A percentile compares a stretch with the other conserved stretches of the same genome.
phyloP scores from a whole-genome alignment of 1,284 basidiomycete species.

The Malassezia slooffiae region DNA sequence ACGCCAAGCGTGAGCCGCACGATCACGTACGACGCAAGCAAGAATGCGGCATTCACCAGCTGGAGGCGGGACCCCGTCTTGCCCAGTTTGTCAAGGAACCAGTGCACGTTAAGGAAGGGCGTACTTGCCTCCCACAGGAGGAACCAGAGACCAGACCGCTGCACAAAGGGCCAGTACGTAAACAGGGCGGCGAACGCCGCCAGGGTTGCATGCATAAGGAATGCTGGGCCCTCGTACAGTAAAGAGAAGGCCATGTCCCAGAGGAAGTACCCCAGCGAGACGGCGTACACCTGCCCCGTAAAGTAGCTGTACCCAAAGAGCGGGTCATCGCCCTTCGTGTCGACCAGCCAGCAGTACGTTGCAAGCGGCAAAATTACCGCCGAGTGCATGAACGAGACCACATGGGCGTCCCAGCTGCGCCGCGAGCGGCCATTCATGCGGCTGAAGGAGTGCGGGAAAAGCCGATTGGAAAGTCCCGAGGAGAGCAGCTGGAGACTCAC shows the following conservation, averaged over 20 bases:
- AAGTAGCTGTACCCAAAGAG: constrained; percentile 40
- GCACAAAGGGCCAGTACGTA: constrained; percentile 45
- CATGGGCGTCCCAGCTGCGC: constrained; percentile 47
- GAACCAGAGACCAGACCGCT: constrained; percentile 46
- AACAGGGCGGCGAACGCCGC: constrained; percentile 39
- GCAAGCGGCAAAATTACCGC: constrained; percentile 30
- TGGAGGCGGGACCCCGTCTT: constrained; percentile 44
- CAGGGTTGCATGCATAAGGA: constrained; percentile 46
- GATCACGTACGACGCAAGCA: constrained; percentile 40
- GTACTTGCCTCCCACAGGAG: constrained; percentile 46
- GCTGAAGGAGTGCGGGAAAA: constrained; percentile 41
- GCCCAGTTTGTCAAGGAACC: constrained; percentile 48
- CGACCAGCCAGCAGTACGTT: constrained; percentile 25
- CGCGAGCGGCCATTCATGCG: constrained; percentile 30
- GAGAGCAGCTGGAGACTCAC: constrained; percentile 40
- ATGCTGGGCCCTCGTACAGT: constrained; percentile 44
- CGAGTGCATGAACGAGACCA: constrained; percentile 40
- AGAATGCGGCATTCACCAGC: constrained; percentile 45
- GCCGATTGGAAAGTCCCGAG: constrained; percentile 24
- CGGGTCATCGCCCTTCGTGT: constrained; percentile 23
- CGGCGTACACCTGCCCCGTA: constrained; percentile 31
- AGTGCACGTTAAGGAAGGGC: constrained; percentile 48
- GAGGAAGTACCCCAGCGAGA: constrained; percentile 39
- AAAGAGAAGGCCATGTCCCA: constrained; percentile 45
- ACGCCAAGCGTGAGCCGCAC: constrained; percentile 45